Evolutionary conservation across 2,329 filamentous ascomycete genomes (phyloP).

Genomic region (Nigrograna mackinnonii): DNA sequence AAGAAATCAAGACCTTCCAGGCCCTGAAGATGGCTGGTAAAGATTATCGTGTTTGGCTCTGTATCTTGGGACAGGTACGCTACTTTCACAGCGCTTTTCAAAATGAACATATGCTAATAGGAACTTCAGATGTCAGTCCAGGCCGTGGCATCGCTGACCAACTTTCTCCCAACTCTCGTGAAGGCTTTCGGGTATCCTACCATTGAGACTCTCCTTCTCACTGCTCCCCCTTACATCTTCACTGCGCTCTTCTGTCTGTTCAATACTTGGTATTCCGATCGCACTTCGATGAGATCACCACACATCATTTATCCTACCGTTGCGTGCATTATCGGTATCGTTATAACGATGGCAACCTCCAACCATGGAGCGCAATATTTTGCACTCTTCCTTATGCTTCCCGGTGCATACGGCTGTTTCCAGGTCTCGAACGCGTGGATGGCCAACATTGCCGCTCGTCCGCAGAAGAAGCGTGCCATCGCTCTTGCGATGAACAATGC

Average conservation of each 20-base stretch:
- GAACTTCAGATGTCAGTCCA: slow-evolving; percentile 3
- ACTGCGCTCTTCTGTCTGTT: slow-evolving; percentile 2
- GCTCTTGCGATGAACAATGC: slow-evolving; percentile 4
- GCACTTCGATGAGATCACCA: slow-evolving; percentile 1
- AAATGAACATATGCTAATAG: background rate
- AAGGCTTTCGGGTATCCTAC: slow-evolving; percentile 1
- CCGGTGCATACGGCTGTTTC: slow-evolving; percentile 3
- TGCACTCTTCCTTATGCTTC: slow-evolving; percentile 1
- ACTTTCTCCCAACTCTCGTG: slow-evolving; percentile 3
- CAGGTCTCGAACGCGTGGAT: slow-evolving; percentile 5
- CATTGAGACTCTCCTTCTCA: slow-evolving; percentile 3
- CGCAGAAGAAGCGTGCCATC: slow-evolving; percentile 1
- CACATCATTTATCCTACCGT: slow-evolving; percentile 2
- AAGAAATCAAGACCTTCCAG: background rate
- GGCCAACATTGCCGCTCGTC: slow-evolving; percentile 2
- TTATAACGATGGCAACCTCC: slow-evolving; percentile 2
- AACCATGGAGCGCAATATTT: background rate
- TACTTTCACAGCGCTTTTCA: background rate
- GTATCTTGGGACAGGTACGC: slow-evolving; percentile 1
- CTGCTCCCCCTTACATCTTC: slow-evolving; percentile 1
- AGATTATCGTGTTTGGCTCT: slow-evolving; percentile 2
- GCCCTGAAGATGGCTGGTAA: slow-evolving; percentile 2
- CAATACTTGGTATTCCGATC: slow-evolving; percentile 4
- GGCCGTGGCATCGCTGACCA: slow-evolving; percentile 1
- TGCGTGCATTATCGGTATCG: background rate